Conservation (phyloP, 441 rosid genomes). For the Erodium moschatum region DNA sequence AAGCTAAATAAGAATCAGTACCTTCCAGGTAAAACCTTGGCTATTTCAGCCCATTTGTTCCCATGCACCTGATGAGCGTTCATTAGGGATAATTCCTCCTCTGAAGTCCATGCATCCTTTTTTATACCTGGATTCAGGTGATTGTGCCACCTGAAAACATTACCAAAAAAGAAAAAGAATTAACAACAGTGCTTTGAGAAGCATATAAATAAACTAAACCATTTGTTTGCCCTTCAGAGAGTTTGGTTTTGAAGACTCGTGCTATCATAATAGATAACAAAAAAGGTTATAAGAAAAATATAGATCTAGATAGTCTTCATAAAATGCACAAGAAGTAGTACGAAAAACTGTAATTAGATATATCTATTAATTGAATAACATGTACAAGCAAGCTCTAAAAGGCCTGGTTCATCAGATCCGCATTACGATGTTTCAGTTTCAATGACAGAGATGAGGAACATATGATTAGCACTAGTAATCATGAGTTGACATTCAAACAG, state of each 20-base stretch:
- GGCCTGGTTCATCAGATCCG: not conserved
- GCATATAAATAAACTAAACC: not conserved
- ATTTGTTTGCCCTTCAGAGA: too few relatives aligned
- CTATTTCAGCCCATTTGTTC: conserved; percentile 98
- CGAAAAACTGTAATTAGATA: not conserved
- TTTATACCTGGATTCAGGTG: conserved; percentile 95
- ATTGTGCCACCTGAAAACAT: conserved; percentile 69
- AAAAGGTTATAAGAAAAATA: not conserved
- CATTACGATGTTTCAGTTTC: not conserved
- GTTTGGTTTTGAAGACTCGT: too few relatives aligned
- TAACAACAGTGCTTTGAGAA: not conserved
- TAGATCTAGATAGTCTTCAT: conserved; percentile 1
- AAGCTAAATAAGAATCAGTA: conserved; percentile 17
- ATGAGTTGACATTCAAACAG: conserved; percentile 1
- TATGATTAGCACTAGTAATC: not conserved
- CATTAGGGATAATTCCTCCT: conserved; percentile 81
- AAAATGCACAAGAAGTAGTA: not conserved
- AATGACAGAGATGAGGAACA: not conserved
- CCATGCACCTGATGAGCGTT: conserved; percentile 69
- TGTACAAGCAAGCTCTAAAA: not conserved
- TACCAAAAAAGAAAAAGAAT: too few relatives aligned
- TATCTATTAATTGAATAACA: not conserved
- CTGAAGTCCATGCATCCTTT: conserved; percentile 90
- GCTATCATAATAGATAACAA: too few relatives aligned
- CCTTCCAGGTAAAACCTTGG: conserved; percentile 96